A percentile compares a stretch with the other conserved stretches of the same genome.
Conservation (phyloP, 2,329 filamentous ascomycete species). For the Metarhizium robertsii region DNA sequence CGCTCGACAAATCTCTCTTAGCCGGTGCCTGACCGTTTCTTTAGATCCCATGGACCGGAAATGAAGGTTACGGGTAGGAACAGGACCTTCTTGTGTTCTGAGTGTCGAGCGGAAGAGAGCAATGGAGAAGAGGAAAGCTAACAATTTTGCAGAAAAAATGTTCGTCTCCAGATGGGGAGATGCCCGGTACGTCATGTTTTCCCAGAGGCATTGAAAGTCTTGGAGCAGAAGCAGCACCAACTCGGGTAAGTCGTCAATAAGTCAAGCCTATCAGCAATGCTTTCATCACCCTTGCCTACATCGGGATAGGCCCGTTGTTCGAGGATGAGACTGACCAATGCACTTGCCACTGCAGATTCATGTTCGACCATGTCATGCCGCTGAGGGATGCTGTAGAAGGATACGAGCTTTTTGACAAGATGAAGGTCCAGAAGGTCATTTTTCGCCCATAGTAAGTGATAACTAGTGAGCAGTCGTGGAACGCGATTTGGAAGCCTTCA, state of each 20-base stretch:
- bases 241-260: slow-evolving; percentile 43
- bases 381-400: slow-evolving; percentile 56
- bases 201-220: slow-evolving; percentile 50
- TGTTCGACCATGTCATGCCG: slow-evolving; percentile 69
- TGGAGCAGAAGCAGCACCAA: slow-evolving; percentile 57
- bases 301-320: not conserved
- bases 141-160: slow-evolving; percentile 48
- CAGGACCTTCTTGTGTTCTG: not conserved
- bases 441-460: slow-evolving; percentile 39
- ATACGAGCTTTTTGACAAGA: slow-evolving; percentile 63
- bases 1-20: not conserved
- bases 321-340: not conserved
- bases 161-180: slow-evolving; percentile 65
- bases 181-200: slow-evolving; percentile 68
- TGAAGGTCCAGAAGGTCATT: slow-evolving; percentile 66
- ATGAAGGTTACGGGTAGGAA: slow-evolving; percentile 48
- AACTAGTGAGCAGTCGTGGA: not conserved
- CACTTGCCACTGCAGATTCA: slow-evolving; percentile 45
- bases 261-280: not conserved
- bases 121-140: slow-evolving; percentile 11
- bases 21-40: slow-evolving; percentile 12
- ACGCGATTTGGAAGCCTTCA: too few species aligned
- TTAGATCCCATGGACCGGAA: slow-evolving; percentile 57
- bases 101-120: not conserved
- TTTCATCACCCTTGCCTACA: not conserved